phyloP scores from a whole-genome alignment of 371 early-diverging fungal genomes.

The Rhizopus sp. region DNA sequence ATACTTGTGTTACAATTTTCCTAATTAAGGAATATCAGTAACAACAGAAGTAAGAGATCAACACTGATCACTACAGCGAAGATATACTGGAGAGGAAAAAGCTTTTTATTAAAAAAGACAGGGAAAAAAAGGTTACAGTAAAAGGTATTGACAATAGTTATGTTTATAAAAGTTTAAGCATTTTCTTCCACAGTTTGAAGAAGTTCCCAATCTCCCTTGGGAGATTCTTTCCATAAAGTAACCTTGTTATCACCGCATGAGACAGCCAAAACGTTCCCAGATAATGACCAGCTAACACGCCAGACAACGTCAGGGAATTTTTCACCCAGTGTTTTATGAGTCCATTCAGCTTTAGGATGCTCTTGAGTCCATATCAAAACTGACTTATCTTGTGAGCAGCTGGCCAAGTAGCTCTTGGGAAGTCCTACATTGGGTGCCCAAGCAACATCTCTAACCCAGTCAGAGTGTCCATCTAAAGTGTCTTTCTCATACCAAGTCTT shows the following conservation, averaged over 20 bases:
- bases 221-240: constrained; percentile 93
- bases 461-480: constrained; percentile 88
- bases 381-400: constrained; percentile 95
- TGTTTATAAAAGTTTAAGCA: constrained; percentile 29
- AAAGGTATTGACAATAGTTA: constrained; percentile 10
- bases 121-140: constrained; percentile 1
- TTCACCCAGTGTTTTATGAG: constrained; percentile 71
- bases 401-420: constrained; percentile 85
- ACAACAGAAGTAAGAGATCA: too few species aligned
- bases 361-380: constrained; percentile 97
- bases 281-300: constrained; percentile 95
- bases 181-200: constrained; percentile 76
- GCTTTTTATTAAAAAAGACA: constrained; percentile 1
- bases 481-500: constrained; percentile 80
- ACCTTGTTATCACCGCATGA: constrained; percentile 96
- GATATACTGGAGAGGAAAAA: too few species aligned
- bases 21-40: too few species aligned
- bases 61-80: too few species aligned
- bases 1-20: too few species aligned
- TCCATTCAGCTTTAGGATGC: constrained; percentile 69
- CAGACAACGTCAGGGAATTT: constrained; percentile 96
- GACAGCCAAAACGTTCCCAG: constrained; percentile 95
- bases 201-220: constrained; percentile 91
- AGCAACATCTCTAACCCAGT: constrained; percentile 99
- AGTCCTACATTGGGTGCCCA: constrained; percentile 96